phyloP scores from a whole-genome alignment of 345 rosid species.

The Linum usitatissimum region DNA sequence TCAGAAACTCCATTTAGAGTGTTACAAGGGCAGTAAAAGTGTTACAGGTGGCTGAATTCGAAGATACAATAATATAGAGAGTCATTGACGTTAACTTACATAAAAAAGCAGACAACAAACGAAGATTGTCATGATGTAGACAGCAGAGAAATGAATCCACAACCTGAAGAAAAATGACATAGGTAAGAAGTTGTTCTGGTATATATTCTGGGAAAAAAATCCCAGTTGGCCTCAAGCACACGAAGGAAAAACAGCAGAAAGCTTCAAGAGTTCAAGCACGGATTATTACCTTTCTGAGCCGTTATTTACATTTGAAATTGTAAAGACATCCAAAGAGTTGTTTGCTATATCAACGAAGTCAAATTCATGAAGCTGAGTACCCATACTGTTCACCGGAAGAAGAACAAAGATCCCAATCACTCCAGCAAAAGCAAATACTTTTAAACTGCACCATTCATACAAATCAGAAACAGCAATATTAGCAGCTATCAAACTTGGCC shows the following conservation, averaged over 20 bases:
- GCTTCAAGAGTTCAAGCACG: background rate
- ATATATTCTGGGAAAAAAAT: too few relatives aligned
- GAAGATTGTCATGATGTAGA: constrained; percentile 58
- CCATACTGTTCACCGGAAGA: constrained; percentile 78
- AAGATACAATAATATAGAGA: background rate
- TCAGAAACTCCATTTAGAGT: too few relatives aligned
- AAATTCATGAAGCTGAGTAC: constrained; percentile 48
- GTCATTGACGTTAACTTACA: constrained; percentile 35
- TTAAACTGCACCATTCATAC: constrained; percentile 51
- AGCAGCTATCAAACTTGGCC: too few relatives aligned
- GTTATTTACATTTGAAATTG: constrained; percentile 59
- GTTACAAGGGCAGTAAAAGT: background rate
- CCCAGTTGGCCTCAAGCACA: too few relatives aligned
- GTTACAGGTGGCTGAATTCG: background rate
- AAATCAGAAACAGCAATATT: constrained; percentile 3
- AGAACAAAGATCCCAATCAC: constrained; percentile 73
- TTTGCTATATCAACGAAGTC: constrained; percentile 54
- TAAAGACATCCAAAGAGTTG: constrained; percentile 72
- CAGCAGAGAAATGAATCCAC: constrained; percentile 84
- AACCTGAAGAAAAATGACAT: constrained; percentile 48
- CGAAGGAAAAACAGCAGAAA: too few relatives aligned
- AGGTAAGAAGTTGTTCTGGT: constrained; percentile 13
- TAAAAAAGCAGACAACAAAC: constrained; percentile 67
- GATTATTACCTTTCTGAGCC: constrained; percentile 53
- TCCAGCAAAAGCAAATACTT: constrained; percentile 76